Evolutionary conservation across 805 yeast genomes (phyloP).

Genomic region (Candida nanaspora): DNA sequence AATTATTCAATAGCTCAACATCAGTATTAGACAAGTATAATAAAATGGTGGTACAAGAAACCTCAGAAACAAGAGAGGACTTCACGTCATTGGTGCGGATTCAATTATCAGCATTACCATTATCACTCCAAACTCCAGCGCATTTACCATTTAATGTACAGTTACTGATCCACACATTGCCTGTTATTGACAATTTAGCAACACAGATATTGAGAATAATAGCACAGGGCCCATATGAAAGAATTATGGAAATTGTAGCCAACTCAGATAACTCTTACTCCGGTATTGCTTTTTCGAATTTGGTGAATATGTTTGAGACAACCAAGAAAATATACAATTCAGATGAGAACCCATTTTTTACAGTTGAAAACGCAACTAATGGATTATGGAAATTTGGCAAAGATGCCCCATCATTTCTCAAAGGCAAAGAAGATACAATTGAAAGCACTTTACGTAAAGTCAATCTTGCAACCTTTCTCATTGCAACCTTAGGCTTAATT

Average conservation of each 20-base stretch:
- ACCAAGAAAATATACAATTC: conserved; percentile 61
- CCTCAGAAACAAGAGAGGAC: neutral
- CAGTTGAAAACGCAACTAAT: conserved; percentile 62
- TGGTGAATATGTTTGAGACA: conserved; percentile 73
- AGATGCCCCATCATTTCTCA: conserved; percentile 48
- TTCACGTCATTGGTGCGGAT: conserved; percentile 28
- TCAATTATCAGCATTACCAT: conserved; percentile 54
- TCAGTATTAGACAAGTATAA: conserved; percentile 7
- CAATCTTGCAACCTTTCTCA: conserved; percentile 78
- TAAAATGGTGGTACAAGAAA: neutral
- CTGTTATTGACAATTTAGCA: conserved; percentile 74
- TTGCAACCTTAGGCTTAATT: conserved; percentile 79
- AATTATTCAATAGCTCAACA: conserved; percentile 15
- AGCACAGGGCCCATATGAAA: conserved; percentile 69
- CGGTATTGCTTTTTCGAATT: conserved; percentile 53
- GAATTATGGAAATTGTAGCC: conserved; percentile 62
- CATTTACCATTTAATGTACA: conserved; percentile 55
- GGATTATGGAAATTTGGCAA: conserved; percentile 65
- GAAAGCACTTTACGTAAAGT: conserved; percentile 71
- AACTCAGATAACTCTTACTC: conserved; percentile 53
- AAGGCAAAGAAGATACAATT: conserved; percentile 54
- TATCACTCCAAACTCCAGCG: conserved; percentile 50
- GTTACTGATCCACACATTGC: conserved; percentile 58
- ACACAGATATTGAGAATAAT: conserved; percentile 71
- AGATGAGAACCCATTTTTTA: conserved; percentile 65